A percentile compares a stretch with the other conserved stretches of the same genome.
These are phyloP conservation scores for Ganoderma resinaceum DNA, from an alignment of 1,284 basidiomycete species.

Conservation along the genomic window DNA sequence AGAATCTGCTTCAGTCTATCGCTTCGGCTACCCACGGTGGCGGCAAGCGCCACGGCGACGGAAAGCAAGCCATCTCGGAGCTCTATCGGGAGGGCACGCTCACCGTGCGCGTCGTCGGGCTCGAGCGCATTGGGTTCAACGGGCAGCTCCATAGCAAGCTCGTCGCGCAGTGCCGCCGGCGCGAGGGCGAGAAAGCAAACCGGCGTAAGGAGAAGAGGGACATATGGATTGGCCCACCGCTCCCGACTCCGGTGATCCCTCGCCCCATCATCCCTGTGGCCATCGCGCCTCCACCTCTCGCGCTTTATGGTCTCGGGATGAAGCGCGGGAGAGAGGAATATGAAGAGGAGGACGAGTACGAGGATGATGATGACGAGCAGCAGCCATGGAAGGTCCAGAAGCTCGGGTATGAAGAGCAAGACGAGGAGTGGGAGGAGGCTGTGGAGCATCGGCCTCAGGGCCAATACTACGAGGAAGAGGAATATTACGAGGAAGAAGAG, in stretches of 20 bases:
- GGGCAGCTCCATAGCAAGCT: conserved; percentile 18
- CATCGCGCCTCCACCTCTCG: neutral
- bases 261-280: neutral
- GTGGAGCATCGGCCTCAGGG: neutral
- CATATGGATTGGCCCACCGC: neutral
- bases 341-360: neutral
- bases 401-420: neutral
- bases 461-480: neutral
- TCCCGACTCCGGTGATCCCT: neutral
- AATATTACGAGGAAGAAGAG: neutral
- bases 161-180: neutral
- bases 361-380: neutral
- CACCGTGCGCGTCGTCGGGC: conserved; percentile 18
- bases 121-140: conserved; percentile 30
- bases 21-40: conserved; percentile 10
- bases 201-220: neutral
- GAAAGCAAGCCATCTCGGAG: conserved; percentile 11
- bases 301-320: neutral
- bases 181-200: conserved; percentile 14
- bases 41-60: conserved; percentile 15
- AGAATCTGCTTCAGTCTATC: neutral
- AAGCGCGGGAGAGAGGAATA: neutral
- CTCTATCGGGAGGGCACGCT: conserved; percentile 21
- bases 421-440: neutral
- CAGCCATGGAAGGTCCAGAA: neutral